A percentile compares a stretch with the other conserved stretches of the same genome.
These are phyloP conservation scores for Pyrus betulifolia DNA, from an alignment of 306 rosid species.

Conservation along the genomic window DNA sequence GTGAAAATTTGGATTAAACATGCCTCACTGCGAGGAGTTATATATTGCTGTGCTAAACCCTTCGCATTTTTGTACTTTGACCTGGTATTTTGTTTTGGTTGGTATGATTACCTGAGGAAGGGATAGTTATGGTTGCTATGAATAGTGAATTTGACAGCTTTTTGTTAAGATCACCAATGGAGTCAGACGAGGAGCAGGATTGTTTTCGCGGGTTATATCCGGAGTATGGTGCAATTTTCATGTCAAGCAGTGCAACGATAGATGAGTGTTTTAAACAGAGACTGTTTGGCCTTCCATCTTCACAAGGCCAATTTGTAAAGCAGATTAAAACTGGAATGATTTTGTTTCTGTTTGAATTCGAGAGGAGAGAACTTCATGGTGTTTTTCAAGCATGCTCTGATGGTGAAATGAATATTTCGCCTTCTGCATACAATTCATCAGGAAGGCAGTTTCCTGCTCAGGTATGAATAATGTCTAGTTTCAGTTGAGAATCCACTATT, in stretches of 20 bases:
- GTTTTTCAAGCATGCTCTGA: conserved; percentile 45
- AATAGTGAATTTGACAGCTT: conserved; percentile 1
- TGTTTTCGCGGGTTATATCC: conserved; percentile 22
- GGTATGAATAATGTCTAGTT: conserved; percentile 24
- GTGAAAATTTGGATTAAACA: neutral
- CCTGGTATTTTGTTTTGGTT: neutral
- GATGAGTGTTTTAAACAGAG: conserved; percentile 27
- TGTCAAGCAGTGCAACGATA: conserved; percentile 34
- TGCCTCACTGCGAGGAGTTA: neutral
- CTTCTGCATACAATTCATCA: conserved; percentile 29
- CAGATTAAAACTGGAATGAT: conserved; percentile 46
- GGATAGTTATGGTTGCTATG: neutral
- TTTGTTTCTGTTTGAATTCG: conserved; percentile 54
- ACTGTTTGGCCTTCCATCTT: conserved; percentile 40
- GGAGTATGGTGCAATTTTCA: conserved; percentile 44
- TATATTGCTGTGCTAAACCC: neutral
- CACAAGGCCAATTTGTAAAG: conserved; percentile 30
- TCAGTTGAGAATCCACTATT: neutral
- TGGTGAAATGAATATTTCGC: conserved; percentile 37
- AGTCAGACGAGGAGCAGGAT: neutral
- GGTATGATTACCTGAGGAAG: neutral
- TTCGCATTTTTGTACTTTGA: neutral
- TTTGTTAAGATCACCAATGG: conserved; percentile 10
- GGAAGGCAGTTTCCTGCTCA: conserved; percentile 55
- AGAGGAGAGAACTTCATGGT: conserved; percentile 49